These are phyloP conservation scores for Euphorbia celastroides DNA, from an alignment of 441 rosid genomes.

Conservation along the genomic window DNA sequence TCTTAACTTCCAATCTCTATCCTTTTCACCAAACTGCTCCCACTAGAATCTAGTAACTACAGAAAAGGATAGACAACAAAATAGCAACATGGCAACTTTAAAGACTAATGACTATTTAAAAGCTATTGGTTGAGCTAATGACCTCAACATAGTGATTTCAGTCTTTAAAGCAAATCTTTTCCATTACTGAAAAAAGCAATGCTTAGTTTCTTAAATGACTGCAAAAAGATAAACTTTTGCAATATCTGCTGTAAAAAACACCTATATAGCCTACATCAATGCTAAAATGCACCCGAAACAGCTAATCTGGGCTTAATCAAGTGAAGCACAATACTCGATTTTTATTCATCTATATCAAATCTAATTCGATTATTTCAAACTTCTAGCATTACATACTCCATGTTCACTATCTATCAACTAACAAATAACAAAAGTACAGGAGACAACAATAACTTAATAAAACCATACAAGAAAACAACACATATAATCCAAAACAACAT, in stretches of 20 bases:
- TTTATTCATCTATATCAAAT: background rate
- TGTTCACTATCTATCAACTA: conserved; percentile 7
- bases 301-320: background rate
- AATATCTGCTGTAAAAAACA: background rate
- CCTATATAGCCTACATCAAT: background rate
- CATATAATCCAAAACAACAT: conserved; percentile 7
- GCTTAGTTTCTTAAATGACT: background rate
- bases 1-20: background rate
- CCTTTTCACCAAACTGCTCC: background rate
- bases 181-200: background rate
- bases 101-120: conserved; percentile 1
- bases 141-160: background rate
- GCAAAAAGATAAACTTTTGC: background rate
- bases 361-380: background rate
- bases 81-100: background rate
- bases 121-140: background rate
- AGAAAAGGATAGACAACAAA: background rate
- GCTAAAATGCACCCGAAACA: background rate
- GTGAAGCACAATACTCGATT: background rate
- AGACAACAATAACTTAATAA: background rate
- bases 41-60: background rate
- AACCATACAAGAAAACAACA: conserved; percentile 8
- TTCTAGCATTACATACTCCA: conserved; percentile 5
- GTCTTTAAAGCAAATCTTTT: background rate
- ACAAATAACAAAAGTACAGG: background rate